phyloP scores from a whole-genome alignment of 768 basidiomycete genomes.

The Leccinum ochraceum region DNA sequence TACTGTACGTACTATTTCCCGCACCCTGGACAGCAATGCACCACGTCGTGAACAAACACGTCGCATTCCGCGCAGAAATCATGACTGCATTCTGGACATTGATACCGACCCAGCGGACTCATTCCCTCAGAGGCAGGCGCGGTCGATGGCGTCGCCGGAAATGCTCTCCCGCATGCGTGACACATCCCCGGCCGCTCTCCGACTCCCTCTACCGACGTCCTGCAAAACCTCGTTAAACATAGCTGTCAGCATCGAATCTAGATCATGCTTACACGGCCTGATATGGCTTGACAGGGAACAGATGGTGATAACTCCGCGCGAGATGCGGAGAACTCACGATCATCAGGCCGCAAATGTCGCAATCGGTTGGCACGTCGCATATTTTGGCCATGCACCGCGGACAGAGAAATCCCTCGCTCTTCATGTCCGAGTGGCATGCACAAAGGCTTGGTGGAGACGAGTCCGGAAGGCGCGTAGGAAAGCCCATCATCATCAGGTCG shows the following conservation, averaged over 20 bases:
- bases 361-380: conserved; percentile 98
- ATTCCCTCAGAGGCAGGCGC: conserved; percentile 58
- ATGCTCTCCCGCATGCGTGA: conserved; percentile 76
- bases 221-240: conserved; percentile 24
- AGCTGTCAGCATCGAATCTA: conserved; percentile 3
- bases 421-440: conserved; percentile 91
- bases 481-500: conserved; percentile 99
- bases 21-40: conserved; percentile 93
- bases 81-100: conserved; percentile 80
- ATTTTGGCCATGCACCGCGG: conserved; percentile 91
- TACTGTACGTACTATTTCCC: conserved; percentile 44
- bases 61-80: conserved; percentile 98
- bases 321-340: conserved; percentile 98
- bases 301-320: conserved; percentile 91
- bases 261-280: conserved; percentile 68
- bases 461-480: conserved; percentile 89
- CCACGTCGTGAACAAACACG: conserved; percentile 91
- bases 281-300: conserved; percentile 93
- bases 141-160: conserved; percentile 48
- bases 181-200: conserved; percentile 48
- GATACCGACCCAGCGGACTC: conserved; percentile 84
- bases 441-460: conserved; percentile 83
- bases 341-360: conserved; percentile 95
- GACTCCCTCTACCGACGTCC: conserved; percentile 41
- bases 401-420: conserved; percentile 92